These are phyloP conservation scores for Mycena amicta DNA, from an alignment of 768 basidiomycete species.

Conservation along the genomic window DNA sequence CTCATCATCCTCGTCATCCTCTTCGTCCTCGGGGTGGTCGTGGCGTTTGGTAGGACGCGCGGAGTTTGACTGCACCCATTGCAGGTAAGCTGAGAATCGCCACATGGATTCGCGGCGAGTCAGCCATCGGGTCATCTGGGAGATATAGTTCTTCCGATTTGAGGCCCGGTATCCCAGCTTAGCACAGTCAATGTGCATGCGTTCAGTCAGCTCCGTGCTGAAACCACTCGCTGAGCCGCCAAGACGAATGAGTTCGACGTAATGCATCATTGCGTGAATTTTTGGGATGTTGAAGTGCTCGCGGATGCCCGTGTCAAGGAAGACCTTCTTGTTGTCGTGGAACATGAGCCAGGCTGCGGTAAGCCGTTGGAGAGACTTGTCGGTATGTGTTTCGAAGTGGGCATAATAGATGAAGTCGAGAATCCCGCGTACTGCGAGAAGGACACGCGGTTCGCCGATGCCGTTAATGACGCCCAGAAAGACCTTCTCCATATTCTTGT, in stretches of 20 bases:
- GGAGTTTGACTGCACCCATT: neutral
- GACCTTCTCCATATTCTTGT: constrained; percentile 3
- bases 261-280: constrained; percentile 34
- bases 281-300: constrained; percentile 41
- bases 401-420: constrained; percentile 10
- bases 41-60: neutral
- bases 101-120: neutral
- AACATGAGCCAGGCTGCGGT: neutral
- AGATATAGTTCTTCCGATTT: constrained; percentile 21
- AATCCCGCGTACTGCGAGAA: constrained; percentile 2
- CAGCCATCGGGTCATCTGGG: neutral
- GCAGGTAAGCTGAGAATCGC: neutral
- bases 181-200: neutral
- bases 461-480: constrained; percentile 8
- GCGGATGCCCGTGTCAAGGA: constrained; percentile 25
- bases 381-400: constrained; percentile 8
- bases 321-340: constrained; percentile 11
- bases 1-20: neutral
- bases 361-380: neutral
- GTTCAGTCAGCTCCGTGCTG: neutral
- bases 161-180: constrained; percentile 22
- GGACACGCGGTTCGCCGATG: neutral
- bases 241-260: constrained; percentile 27
- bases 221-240: constrained; percentile 19
- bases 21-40: neutral